Evolutionary conservation across 192 early-diverging fungal genomes (phyloP).

Genomic region (Pilobolus umbonatus): DNA sequence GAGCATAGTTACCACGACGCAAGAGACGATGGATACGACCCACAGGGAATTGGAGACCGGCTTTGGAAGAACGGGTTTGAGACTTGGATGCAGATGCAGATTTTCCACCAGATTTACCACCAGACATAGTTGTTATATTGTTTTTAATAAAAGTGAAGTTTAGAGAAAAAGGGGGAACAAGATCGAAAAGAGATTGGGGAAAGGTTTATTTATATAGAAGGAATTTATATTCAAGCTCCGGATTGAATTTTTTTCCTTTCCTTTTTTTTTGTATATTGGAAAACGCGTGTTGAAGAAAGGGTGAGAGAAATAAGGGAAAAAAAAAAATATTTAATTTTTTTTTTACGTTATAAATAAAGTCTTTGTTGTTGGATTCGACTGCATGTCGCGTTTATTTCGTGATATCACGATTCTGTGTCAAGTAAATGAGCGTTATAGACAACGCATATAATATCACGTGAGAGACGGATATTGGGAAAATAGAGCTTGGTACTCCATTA

Average conservation of each 20-base stretch:
- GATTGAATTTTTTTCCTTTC: conserved; percentile 1
- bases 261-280: not conserved
- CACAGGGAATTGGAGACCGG: conserved; percentile 89
- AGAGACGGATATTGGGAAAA: no score
- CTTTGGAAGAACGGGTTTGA: conserved; percentile 72
- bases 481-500: no score
- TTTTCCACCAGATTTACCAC: conserved; percentile 73
- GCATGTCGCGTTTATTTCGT: conserved; percentile 22
- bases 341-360: conserved; percentile 3
- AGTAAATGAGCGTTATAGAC: not conserved
- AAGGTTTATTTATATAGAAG: not conserved
- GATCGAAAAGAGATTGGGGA: conserved; percentile 3
- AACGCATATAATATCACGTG: no score
- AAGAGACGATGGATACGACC: conserved; percentile 43
- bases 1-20: conserved; percentile 23
- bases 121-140: conserved; percentile 48
- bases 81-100: conserved; percentile 58
- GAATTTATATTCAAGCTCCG: not conserved
- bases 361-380: not conserved
- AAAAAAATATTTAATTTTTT: conserved; percentile 1
- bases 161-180: conserved; percentile 4
- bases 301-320: not conserved
- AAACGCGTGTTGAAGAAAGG: not conserved
- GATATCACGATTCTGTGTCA: conserved; percentile 6
- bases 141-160: conserved; percentile 17